Conservation (phyloP, 2,329 filamentous ascomycete genomes). For the Coleophoma cylindrospora region DNA sequence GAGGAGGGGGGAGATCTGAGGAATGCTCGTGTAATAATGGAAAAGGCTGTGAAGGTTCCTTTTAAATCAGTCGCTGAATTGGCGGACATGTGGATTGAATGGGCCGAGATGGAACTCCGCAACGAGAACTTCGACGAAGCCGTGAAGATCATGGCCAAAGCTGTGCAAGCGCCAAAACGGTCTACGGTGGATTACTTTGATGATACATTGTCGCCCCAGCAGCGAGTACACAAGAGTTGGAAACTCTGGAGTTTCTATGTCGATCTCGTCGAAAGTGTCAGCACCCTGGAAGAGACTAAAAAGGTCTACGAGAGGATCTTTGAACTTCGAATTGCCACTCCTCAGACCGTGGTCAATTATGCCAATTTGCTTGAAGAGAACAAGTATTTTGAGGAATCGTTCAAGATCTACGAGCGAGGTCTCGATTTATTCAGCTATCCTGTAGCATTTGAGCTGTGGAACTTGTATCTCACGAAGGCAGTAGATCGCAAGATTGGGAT, state of each 20-base stretch:
- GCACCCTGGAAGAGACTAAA: slow-evolving; percentile 83
- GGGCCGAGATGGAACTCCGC: slow-evolving; percentile 96
- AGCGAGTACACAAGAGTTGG: slow-evolving; percentile 98
- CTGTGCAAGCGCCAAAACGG: slow-evolving; percentile 91
- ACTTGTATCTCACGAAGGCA: slow-evolving; percentile 94
- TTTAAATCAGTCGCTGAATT: slow-evolving; percentile 97
- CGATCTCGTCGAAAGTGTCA: slow-evolving; percentile 92
- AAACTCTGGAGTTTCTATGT: slow-evolving; percentile 99
- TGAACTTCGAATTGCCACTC: slow-evolving; percentile 94
- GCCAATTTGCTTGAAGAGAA: slow-evolving; percentile 92
- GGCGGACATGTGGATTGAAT: slow-evolving; percentile 98
- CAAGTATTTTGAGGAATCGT: slow-evolving; percentile 93
- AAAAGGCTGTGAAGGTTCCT: slow-evolving; percentile 95
- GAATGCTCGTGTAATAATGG: slow-evolving; percentile 88
- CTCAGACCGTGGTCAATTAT: slow-evolving; percentile 97
- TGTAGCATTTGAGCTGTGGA: slow-evolving; percentile 98
- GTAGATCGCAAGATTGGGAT: slow-evolving; percentile 95
- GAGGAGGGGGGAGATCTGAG: slow-evolving; percentile 79
- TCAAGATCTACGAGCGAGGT: slow-evolving; percentile 95
- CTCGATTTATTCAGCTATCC: slow-evolving; percentile 98
- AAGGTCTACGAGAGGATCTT: slow-evolving; percentile 97
- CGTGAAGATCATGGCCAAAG: slow-evolving; percentile 93
- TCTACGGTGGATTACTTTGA: slow-evolving; percentile 99
- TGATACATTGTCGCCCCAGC: slow-evolving; percentile 87
- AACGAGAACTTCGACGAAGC: slow-evolving; percentile 95